Evolutionary conservation across 2,329 filamentous ascomycete species (phyloP), one percentile per base, ranked within the genome.

Genomic region (Thermothelomyces thermophilus): DNA sequence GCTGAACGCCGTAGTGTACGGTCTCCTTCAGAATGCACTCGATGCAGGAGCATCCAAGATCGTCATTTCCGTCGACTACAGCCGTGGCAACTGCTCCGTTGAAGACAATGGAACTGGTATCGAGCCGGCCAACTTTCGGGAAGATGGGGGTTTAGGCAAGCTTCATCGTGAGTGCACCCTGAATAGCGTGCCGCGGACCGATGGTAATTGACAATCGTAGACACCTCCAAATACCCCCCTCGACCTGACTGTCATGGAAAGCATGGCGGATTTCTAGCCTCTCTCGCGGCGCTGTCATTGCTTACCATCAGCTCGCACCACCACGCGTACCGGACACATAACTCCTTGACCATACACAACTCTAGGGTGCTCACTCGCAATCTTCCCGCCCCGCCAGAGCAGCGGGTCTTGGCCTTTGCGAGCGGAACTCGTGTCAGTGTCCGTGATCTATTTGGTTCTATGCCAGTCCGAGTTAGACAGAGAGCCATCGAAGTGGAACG

Each of bases 91-190:
- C 58, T 95, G 90, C 66, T 74, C 76, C 0, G 77, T 96, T 5
- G 86, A 95, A 62, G 93, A 98, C 64, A 78, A 97, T 67, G 93
- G 93, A 1, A 50, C 72, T 14, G 93, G 93, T 0, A 94, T 98
- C 40, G 64, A 72, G 1, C 79, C 86, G 1, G 62, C 66, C 1
- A 90, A 96, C 58, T 96, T 97, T 59, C 62, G 63, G n/a, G 71
- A 78, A 2, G 65, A 69, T 40, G 89, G 89, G 4, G 84, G 86
- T 0, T 71, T 96, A 16, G 86, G 82, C 20, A 87, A 83, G 66
- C 70, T 80, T 44, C 79, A 93, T 63, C 80, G 87, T 91, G 70
- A 60, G 80, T 50, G 2, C 7, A 5, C 5, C 24, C 3, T 34
- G 14, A n/a, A 20, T 33, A 11, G 13, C 13, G n/a, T 14, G 6